Evolutionary conservation across 495 filamentous ascomycete genomes (phyloP), one percentile per base, ranked within the genome.

Genomic region (Penicillium diatomitis): DNA sequence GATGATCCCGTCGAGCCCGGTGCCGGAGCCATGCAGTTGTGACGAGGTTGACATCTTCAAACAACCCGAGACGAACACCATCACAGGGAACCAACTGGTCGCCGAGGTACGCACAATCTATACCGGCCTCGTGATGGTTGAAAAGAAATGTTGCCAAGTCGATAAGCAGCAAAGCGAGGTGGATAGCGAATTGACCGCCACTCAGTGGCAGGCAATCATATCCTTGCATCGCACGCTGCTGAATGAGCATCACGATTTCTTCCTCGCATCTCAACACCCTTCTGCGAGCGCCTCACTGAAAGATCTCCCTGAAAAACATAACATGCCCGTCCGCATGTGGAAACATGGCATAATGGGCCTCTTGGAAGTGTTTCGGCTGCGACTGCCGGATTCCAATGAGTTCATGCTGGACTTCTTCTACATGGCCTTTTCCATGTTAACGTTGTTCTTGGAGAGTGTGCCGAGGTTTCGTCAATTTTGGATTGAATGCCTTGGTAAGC

Each of bases 401-500:
- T 81, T 86, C 53, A 90, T 91, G 86, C 70, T 90, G 0, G 75
- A 81, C 0, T 95, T 88, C 55, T 87, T 94, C 36, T 87, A 88
- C 50, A 62, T 88, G 28, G 85, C 88, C 0, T 91, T 91, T 55
- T 82, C 83, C 11, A 87, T 88, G 79, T 83, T 91, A 75, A 82
- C 85, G 0, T 62, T 92, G 4, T 68, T 92, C 0, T 76, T 85
- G 47, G 87, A 91, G 58, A 89, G 84, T 0, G 84, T 90, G 0
- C 76, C 83, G 3, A 67, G 75, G 0, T 95, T 90, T 56, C 77
- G 85, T 51, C 86, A 90, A 41, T 94, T 85, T 0, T 96, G 90
- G 90, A 86, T 95, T 28, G 90, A 96, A 53, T 95, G 88, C 55
- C 71, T 96, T 0, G 88, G 88, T 0, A 88, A 92, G 61, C 64